Base-by-base conservation (phyloP, 164 flowering plant species). In the Euptelea pleiosperma region DNA sequence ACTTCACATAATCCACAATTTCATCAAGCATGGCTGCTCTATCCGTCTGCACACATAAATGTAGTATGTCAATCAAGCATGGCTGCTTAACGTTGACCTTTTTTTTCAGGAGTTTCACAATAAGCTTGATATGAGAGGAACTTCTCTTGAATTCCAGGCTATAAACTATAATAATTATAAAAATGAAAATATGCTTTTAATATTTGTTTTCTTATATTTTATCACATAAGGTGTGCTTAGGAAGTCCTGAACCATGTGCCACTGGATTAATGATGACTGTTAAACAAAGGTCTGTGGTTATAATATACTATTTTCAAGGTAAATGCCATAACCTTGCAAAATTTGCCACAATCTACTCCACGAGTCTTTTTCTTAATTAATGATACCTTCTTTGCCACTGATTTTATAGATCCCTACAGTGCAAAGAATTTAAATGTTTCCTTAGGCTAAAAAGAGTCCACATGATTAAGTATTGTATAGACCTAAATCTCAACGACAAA, bases 1-100 rank as follows among this genome's bases (percentile, higher is more conserved):
- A 74, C 59, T 67, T 70, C 15, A 74, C 78, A 65, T 75, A 71
- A 30, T 68, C 75, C 58, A 75, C 68, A 62, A 75, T 75, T 65
- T 75, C 78, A 62, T 74, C 78, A 58, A 75, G 75, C 78, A 75
- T 71, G 42, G 73, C 78, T 41, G 78, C 78, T 58, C 72, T 74
- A 58, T 74, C 78, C n/a, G 78, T 67, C 78, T 74, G 68, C 64
- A 68, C 9, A 48, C 18, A 10, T 31, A 58, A 22, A 52, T 45
- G 26, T 12, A 52, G 4, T 8, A 42, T 33, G 37, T 57, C 16
- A 63, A 36, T 36, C 21, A 19, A 52, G 16, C 4, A 14, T 9
- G 14, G 6, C 15, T 26, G 7, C 24, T 6, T n/a, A 22, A 44
- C 26, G 12, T 44, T 44, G 28, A 43, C 28, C 16, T 18, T 2